Conservation (phyloP, 1,139 yeast genomes). For the Yamadazyma trypodendri region DNA sequence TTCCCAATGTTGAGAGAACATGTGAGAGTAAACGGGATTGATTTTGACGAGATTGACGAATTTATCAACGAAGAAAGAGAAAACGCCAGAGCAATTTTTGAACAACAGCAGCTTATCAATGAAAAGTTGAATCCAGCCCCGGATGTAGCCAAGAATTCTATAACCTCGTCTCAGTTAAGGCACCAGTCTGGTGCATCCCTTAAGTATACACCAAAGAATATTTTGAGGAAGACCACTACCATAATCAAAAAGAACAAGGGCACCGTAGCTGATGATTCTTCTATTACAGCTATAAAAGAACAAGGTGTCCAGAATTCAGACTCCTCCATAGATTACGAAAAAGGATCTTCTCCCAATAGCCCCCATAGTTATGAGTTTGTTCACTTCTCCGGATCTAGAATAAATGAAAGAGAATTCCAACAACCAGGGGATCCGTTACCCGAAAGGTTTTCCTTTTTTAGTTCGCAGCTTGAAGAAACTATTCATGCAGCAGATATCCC, state of each 20-base stretch:
- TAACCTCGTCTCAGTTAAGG: constrained; percentile 16
- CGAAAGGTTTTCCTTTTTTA: constrained; percentile 81
- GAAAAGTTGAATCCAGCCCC: constrained; percentile 17
- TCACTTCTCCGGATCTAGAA: constrained; percentile 15
- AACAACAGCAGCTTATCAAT: constrained; percentile 33
- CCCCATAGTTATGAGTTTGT: constrained; percentile 24
- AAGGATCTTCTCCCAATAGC: constrained; percentile 27
- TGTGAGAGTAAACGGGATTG: constrained; percentile 68
- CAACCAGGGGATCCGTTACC: constrained; percentile 30
- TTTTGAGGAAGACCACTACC: constrained; percentile 24
- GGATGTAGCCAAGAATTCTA: constrained; percentile 2
- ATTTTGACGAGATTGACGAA: constrained; percentile 76
- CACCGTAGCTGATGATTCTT: constrained; percentile 10
- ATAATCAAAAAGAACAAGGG: constrained; percentile 3
- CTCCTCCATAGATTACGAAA: constrained; percentile 24
- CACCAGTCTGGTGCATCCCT: constrained; percentile 47
- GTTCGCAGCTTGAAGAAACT: constrained; percentile 80
- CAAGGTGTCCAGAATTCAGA: constrained; percentile 19
- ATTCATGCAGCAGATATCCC: constrained; percentile 87
- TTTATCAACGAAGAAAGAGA: constrained; percentile 57
- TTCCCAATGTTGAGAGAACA: constrained; percentile 86
- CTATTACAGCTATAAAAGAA: constrained; percentile 10
- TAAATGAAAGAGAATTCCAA: constrained; percentile 4
- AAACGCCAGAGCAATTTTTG: constrained; percentile 22
- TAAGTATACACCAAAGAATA: constrained; percentile 56